Evolutionary conservation across 2,329 filamentous ascomycete genomes (phyloP).

Genomic region (Leptographium galeiforme): DNA sequence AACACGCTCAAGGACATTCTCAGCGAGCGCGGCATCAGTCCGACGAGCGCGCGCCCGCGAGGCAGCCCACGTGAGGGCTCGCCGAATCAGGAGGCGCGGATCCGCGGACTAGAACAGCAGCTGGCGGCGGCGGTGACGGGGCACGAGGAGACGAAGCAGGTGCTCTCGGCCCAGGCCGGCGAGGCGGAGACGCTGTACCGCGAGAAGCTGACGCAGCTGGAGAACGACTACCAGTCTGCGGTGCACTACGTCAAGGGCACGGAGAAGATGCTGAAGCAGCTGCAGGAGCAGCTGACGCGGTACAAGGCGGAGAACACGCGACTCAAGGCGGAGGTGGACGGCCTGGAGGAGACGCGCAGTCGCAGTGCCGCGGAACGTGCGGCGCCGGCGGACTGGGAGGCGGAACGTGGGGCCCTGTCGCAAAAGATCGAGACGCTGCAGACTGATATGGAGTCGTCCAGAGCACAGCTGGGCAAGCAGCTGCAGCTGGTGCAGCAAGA

Average conservation of each 20-base stretch:
- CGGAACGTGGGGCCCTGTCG: conserved; percentile 55
- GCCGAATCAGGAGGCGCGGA: conserved; percentile 53
- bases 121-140: conserved; percentile 62
- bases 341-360: conserved; percentile 42
- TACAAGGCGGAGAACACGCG: conserved; percentile 79
- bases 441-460: conserved; percentile 50
- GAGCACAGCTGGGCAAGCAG: conserved; percentile 56
- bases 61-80: conserved; percentile 63
- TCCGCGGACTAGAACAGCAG: conserved; percentile 80
- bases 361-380: conserved; percentile 15
- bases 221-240: conserved; percentile 94
- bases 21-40: conserved; percentile 74
- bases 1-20: conserved; percentile 88
- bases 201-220: conserved; percentile 83
- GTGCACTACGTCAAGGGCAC: conserved; percentile 97
- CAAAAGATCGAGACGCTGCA: conserved; percentile 58
- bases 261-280: conserved; percentile 97
- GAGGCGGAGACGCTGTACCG: conserved; percentile 83
- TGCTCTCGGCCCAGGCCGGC: conserved; percentile 66
- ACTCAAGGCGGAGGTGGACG: conserved; percentile 68
- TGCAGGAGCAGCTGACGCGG: conserved; percentile 91
- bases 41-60: conserved; percentile 58
- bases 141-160: conserved; percentile 72
- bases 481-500: conserved; percentile 57
- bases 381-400: conserved; percentile 53